These are phyloP conservation scores for Sporothrix pseudoabietina DNA, from an alignment of 2,329 filamentous ascomycete species.

Conservation along the genomic window DNA sequence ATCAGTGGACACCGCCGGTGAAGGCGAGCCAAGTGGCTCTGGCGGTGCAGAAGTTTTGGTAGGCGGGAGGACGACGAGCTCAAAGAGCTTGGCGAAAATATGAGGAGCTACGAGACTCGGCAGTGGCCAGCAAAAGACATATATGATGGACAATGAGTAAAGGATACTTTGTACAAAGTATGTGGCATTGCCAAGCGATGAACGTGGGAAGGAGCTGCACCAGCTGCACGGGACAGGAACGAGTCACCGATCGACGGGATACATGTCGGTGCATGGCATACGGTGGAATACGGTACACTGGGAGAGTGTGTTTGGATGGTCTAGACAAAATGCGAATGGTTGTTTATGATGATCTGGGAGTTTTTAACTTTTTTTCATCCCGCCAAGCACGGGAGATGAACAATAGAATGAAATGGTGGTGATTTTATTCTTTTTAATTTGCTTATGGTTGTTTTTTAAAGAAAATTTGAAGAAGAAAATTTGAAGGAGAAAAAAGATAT, in stretches of 20 bases:
- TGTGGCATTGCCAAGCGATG: neutral
- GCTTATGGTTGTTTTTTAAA: neutral
- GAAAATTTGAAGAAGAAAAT: neutral
- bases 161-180: neutral
- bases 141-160: neutral
- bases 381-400: neutral
- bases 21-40: neutral
- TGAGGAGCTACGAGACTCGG: no score
- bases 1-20: slow-evolving; percentile 27
- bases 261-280: neutral
- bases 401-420: neutral
- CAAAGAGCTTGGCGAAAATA: no score
- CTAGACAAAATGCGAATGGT: neutral
- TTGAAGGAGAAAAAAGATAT: neutral
- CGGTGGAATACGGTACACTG: neutral
- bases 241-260: neutral
- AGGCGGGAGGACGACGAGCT: neutral
- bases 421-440: neutral
- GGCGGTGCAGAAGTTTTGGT: slow-evolving; percentile 32
- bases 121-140: neutral
- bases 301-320: neutral
- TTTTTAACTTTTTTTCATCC: no score
- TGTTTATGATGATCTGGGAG: neutral
- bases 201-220: neutral
- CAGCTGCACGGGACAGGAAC: neutral